Evolutionary conservation across 2,329 filamentous ascomycete species (phyloP), one percentile per base, ranked within the genome.

Genomic region (Calonectria leucothoes): DNA sequence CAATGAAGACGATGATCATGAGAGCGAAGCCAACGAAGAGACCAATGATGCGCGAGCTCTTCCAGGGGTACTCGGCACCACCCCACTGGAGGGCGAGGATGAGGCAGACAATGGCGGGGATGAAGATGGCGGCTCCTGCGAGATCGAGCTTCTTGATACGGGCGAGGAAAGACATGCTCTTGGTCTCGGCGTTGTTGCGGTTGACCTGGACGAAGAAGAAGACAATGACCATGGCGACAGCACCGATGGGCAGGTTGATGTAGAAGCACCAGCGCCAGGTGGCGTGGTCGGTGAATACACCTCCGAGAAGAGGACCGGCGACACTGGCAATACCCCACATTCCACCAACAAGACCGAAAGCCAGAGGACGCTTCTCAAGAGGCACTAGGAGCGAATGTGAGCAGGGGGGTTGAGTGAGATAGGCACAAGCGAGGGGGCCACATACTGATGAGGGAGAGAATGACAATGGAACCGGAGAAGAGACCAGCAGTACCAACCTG

Each of bases 71-170:
- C 29, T 86, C 80, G 48, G 86, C 83, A 11, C 90, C 90, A 17
- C 89, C 90, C 87, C 88, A 91, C 76, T 91, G 87, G 45, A 92
- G 83, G 10, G 89, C 90, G 5, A 92, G 84, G 11, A 92, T 82
- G 15, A 91, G 83, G 76, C 86, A 88, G 73, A 91, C 80, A 57
- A 91, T 85, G 45, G 87, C 85, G 1, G 89, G 88, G 33, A 90
- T 84, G 77, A 91, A 86, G 71, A 90, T 82, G n/a, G 81, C 80
- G 2, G 87, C 86, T 33, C 90, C 89, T 12, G 85, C 55, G 12
- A 89, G 80, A 77, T 91, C 90, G 57, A 91, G 83, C 73, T 87
- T 84, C 57, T 84, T 79, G 35, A 90, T 63, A 15, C 87, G 85
- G 39, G 79, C 69, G 29, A 82, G 17, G 61, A 87, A 78, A 31